These are phyloP conservation scores for Arachis hypogaea DNA, from an alignment of 306 rosid species.

Conservation along the genomic window DNA sequence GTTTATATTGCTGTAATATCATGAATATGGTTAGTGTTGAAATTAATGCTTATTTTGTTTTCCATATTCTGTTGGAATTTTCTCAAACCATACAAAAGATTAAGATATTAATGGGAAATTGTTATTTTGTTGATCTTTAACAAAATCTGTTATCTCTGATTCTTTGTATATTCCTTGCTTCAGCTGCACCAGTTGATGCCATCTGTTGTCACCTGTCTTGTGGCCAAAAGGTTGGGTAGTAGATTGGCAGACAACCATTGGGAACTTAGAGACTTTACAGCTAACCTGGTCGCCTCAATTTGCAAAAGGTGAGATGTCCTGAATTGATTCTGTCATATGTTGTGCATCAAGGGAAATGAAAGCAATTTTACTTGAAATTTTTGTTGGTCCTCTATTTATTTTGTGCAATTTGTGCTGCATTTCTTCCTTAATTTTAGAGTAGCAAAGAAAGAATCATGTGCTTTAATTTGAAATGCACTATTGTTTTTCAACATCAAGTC, in stretches of 20 bases:
- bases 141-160: conserved; percentile 6
- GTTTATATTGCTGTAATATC: conserved; percentile 31
- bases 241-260: conserved; percentile 80
- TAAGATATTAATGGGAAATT: no score
- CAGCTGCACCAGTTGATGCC: conserved; percentile 98
- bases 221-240: conserved; percentile 79
- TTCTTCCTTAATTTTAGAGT: conserved; percentile 19
- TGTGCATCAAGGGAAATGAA: conserved; percentile 22
- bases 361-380: conserved; percentile 10
- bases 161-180: conserved; percentile 19
- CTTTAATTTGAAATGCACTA: conserved; percentile 18
- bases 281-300: conserved; percentile 80
- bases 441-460: background rate
- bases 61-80: conserved; percentile 21
- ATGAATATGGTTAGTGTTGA: background rate
- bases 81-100: background rate
- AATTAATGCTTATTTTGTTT: conserved; percentile 20
- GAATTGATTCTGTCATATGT: conserved; percentile 28
- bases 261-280: conserved; percentile 88
- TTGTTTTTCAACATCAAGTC: conserved; percentile 14
- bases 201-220: conserved; percentile 89
- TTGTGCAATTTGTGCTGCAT: conserved; percentile 14
- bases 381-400: conserved; percentile 15
- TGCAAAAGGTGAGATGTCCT: conserved; percentile 70
- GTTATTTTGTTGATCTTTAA: conserved; percentile 8